These are phyloP conservation scores for Kluyveromyces dobzhanskii DNA, from an alignment of 805 yeast species.

Conservation along the genomic window DNA sequence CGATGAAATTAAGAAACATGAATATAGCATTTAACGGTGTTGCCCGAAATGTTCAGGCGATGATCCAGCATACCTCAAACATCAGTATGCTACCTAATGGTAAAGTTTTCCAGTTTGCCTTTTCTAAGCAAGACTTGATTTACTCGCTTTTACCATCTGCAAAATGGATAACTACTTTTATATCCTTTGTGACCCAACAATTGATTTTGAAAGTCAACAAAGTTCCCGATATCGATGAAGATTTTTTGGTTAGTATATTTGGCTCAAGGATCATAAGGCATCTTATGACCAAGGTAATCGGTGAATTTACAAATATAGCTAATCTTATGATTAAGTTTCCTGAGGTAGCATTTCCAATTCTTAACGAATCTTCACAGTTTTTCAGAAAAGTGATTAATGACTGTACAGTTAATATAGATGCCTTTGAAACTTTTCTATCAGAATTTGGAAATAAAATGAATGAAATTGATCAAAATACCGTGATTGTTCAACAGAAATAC, in stretches of 20 bases:
- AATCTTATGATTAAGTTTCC: conserved; percentile 50
- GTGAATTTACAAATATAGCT: conserved; percentile 53
- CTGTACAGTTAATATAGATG: conserved; percentile 47
- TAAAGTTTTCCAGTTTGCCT: conserved; percentile 40
- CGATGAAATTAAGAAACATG: conserved; percentile 25
- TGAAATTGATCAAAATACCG: conserved; percentile 21
- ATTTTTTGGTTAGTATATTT: conserved; percentile 49
- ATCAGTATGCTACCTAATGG: conserved; percentile 36
- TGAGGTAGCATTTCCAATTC: conserved; percentile 38
- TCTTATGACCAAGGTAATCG: conserved; percentile 54
- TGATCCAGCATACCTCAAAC: conserved; percentile 28
- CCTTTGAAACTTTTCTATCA: conserved; percentile 53
- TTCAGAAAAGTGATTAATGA: conserved; percentile 27
- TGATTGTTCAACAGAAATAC: conserved; percentile 7
- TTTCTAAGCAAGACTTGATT: conserved; percentile 54
- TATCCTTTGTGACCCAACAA: conserved; percentile 68
- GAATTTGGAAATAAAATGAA: conserved; percentile 39
- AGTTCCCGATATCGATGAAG: conserved; percentile 20
- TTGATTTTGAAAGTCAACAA: conserved; percentile 38
- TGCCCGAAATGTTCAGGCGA: conserved; percentile 22
- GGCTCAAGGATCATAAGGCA: conserved; percentile 65
- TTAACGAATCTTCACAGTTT: conserved; percentile 26
- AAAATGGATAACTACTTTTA: conserved; percentile 78
- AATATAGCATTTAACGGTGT: conserved; percentile 30
- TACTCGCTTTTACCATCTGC: conserved; percentile 65